phyloP scores from a whole-genome alignment of 768 basidiomycete genomes.

The Mycena indigotica region DNA sequence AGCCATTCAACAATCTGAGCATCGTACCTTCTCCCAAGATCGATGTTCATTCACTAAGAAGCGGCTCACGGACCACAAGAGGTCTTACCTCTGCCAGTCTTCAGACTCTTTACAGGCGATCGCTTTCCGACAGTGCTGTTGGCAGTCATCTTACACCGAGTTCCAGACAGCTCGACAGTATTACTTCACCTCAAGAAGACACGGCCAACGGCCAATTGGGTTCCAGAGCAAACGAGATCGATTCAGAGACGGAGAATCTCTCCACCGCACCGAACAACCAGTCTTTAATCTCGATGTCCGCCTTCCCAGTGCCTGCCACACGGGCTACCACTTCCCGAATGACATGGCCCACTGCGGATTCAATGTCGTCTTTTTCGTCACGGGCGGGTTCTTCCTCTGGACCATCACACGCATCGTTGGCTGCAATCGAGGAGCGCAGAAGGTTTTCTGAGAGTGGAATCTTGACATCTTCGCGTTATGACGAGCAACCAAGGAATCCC shows the following conservation, averaged over 20 bases:
- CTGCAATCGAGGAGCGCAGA: background rate
- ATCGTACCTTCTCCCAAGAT: constrained; percentile 13
- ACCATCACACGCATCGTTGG: constrained; percentile 5
- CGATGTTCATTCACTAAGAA: constrained; percentile 2
- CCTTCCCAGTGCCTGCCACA: constrained; percentile 15
- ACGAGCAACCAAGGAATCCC: constrained; percentile 12
- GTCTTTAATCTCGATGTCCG: constrained; percentile 17
- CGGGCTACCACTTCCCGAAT: too few species aligned
- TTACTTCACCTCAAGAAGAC: too few species aligned
- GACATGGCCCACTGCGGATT: too few species aligned
- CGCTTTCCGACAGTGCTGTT: background rate
- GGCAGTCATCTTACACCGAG: too few species aligned
- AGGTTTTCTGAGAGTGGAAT: background rate
- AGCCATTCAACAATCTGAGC: constrained; percentile 5
- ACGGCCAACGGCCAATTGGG: too few species aligned
- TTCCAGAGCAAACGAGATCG: too few species aligned
- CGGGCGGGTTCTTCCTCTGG: too few species aligned
- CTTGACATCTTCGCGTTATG: background rate
- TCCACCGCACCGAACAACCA: constrained; percentile 14
- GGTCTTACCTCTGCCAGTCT: background rate
- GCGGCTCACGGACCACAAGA: constrained; percentile 5
- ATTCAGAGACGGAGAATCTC: too few species aligned
- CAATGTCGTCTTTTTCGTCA: constrained; percentile 2
- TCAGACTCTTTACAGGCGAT: background rate
- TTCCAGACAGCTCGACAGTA: too few species aligned